These are phyloP conservation scores for Phytophthora crassamura DNA, from an alignment of 352 stramenopile genomes.

Conservation along the genomic window DNA sequence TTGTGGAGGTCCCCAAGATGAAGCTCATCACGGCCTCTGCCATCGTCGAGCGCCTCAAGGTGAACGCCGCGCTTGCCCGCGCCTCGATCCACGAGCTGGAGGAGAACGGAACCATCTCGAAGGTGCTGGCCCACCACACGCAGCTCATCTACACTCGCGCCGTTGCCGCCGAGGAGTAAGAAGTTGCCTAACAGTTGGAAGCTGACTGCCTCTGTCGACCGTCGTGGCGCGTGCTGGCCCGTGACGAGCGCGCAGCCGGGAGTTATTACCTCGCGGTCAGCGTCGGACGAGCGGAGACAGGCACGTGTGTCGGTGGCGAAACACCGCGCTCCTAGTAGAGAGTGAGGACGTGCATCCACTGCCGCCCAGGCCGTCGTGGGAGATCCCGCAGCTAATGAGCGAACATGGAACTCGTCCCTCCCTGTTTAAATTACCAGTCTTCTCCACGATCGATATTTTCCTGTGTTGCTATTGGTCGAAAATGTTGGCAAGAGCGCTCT, in stretches of 20 bases:
- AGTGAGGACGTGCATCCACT: conserved; percentile 39
- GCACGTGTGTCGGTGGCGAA: conserved; percentile 13
- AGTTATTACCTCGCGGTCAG: conserved; percentile 18
- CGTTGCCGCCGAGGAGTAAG: conserved; percentile 80
- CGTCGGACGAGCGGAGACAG: conserved; percentile 23
- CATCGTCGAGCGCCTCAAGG: conserved; percentile 99
- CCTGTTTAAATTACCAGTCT: conserved; percentile 67
- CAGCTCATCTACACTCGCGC: conserved; percentile 99
- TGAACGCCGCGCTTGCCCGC: conserved; percentile 97
- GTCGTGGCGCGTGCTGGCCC: conserved; percentile 6
- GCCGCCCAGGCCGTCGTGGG: conserved; percentile 25
- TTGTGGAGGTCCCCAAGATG: conserved; percentile 99
- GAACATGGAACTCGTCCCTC: conserved; percentile 57
- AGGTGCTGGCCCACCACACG: conserved; percentile 95
- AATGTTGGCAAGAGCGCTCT: conserved; percentile 43
- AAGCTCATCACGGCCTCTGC: conserved; percentile 99
- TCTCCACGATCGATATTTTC: neutral
- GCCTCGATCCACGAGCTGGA: conserved; percentile 97
- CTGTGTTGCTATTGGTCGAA: conserved; percentile 37
- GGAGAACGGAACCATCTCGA: conserved; percentile 96
- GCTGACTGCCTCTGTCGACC: conserved; percentile 16
- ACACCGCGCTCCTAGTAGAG: conserved; percentile 36
- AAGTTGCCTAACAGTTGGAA: conserved; percentile 34
- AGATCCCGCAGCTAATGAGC: conserved; percentile 32
- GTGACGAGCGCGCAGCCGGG: conserved; percentile 13